Conservation (phyloP, 148 eudicot species). For the Fallopia convolvulus region DNA sequence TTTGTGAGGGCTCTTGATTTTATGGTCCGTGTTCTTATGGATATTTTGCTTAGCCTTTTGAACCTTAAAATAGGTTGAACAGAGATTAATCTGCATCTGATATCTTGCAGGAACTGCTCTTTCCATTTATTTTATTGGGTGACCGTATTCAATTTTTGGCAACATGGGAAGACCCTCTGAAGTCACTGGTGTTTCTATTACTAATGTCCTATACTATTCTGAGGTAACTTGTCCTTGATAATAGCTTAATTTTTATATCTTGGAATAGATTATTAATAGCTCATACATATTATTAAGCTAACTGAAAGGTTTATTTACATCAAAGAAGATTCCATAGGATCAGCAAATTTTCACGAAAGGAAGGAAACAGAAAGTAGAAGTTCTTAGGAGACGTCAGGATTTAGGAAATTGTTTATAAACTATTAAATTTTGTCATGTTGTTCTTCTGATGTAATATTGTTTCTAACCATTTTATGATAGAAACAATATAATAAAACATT, state of each 20-base stretch:
- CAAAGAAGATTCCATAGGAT: no score
- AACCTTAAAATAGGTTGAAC: neutral
- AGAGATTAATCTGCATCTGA: neutral
- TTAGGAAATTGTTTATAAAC: neutral
- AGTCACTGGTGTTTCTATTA: constrained; percentile 48
- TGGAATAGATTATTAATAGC: neutral
- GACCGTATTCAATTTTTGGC: constrained; percentile 41
- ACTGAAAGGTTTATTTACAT: no score
- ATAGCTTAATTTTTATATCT: neutral
- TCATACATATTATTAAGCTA: neutral
- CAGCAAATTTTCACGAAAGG: neutral
- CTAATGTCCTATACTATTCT: constrained; percentile 39
- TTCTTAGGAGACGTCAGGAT: neutral
- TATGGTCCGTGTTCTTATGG: neutral
- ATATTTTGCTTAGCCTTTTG: neutral
- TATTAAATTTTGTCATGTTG: neutral
- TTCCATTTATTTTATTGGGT: constrained; percentile 36
- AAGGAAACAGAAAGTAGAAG: neutral
- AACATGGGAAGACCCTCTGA: constrained; percentile 70
- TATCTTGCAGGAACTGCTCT: constrained; percentile 57
- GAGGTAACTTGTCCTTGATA: constrained; percentile 29
- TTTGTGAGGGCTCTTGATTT: neutral
- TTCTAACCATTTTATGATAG: neutral
- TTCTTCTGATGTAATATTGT: neutral
- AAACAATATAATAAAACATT: neutral